Percentiles rank a stretch among this genome's conserved stretches.
Evolutionary conservation across 148 eudicot species (phyloP).

Genomic region (Mesembryanthemum crystallinum): DNA sequence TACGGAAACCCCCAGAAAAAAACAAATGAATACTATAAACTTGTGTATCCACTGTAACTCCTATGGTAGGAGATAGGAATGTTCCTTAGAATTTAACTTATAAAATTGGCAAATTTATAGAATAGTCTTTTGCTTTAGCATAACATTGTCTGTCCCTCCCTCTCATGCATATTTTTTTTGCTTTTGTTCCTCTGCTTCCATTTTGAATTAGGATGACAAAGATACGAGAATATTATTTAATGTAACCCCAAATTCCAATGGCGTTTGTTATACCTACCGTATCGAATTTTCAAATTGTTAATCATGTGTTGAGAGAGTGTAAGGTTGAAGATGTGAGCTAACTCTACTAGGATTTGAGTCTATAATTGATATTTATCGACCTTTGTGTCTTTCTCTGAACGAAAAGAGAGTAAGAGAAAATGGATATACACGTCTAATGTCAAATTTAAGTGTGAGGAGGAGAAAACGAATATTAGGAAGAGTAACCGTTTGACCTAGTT

Average conservation of each 20-base stretch:
- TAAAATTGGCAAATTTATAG: conserved; percentile 11
- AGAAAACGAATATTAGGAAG: too few species aligned
- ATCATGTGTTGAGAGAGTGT: neutral
- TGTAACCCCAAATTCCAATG: neutral
- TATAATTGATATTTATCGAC: too few species aligned
- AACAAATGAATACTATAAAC: neutral
- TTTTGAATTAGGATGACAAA: conserved; percentile 26
- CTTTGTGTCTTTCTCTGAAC: too few species aligned
- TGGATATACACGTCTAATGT: too few species aligned
- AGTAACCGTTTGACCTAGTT: too few species aligned
- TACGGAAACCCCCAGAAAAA: conserved; percentile 5
- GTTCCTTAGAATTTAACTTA: conserved; percentile 32
- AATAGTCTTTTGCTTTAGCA: neutral
- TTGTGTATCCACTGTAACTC: conserved; percentile 12
- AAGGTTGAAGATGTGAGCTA: too few species aligned
- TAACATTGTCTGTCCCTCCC: conserved; percentile 12
- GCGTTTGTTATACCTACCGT: neutral
- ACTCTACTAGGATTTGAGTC: too few species aligned
- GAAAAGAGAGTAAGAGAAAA: too few species aligned
- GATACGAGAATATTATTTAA: conserved; percentile 11
- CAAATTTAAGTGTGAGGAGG: too few species aligned
- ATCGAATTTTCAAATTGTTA: neutral
- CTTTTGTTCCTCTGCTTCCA: conserved; percentile 12
- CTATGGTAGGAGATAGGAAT: conserved; percentile 32
- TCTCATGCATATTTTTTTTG: neutral